These are phyloP conservation scores for Chrysoporthe cubensis DNA, from an alignment of 2,329 filamentous ascomycete species.

Conservation along the genomic window DNA sequence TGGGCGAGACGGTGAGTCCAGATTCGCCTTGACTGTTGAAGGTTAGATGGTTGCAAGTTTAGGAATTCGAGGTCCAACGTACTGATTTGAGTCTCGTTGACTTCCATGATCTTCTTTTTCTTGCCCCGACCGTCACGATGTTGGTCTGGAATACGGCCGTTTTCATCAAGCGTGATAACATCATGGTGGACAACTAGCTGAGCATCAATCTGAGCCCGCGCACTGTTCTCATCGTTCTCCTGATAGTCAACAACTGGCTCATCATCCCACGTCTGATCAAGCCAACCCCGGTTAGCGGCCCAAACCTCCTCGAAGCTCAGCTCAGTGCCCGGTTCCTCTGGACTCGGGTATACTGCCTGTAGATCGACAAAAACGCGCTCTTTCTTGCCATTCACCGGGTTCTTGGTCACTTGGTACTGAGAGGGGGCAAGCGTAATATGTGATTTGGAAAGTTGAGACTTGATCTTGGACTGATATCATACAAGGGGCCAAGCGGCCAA, in stretches of 20 bases:
- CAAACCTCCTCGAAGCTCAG: slow-evolving; percentile 91
- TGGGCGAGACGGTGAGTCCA: slow-evolving; percentile 84
- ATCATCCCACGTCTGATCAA: slow-evolving; percentile 61
- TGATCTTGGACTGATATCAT: slow-evolving; percentile 62
- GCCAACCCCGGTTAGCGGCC: slow-evolving; percentile 74
- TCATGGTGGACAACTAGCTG: slow-evolving; percentile 52
- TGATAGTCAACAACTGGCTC: slow-evolving; percentile 29
- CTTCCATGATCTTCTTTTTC: slow-evolving; percentile 81
- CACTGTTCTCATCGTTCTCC: slow-evolving; percentile 32
- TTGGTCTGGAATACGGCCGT: slow-evolving; percentile 55
- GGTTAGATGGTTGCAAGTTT: not conserved
- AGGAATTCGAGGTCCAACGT: slow-evolving; percentile 42
- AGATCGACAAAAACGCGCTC: slow-evolving; percentile 90
- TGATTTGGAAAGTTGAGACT: slow-evolving; percentile 62
- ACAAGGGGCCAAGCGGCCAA: slow-evolving; percentile 46
- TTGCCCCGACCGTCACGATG: slow-evolving; percentile 55
- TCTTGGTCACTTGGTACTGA: slow-evolving; percentile 78
- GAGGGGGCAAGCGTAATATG: slow-evolving; percentile 71
- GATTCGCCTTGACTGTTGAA: slow-evolving; percentile 81
- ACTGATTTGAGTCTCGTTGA: slow-evolving; percentile 94
- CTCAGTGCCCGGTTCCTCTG: slow-evolving; percentile 72
- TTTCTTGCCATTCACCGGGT: slow-evolving; percentile 79
- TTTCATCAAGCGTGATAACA: slow-evolving; percentile 59
- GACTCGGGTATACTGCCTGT: slow-evolving; percentile 80
- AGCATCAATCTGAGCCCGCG: slow-evolving; percentile 38